These are phyloP conservation scores for Paramecium caudatum DNA, from an alignment of 73 alveolate species.

Conservation along the genomic window DNA sequence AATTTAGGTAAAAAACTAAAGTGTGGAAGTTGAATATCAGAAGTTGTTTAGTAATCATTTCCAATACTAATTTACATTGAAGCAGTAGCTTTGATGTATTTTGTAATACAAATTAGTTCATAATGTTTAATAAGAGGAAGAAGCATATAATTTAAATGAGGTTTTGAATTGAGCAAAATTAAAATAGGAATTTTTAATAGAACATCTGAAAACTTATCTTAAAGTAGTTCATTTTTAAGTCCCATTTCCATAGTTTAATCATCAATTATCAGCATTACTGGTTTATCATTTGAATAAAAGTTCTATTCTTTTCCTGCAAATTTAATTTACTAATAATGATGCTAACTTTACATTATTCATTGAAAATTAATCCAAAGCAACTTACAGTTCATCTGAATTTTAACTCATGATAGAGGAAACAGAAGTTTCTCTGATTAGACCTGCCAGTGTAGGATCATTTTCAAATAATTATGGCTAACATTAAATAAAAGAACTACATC, in stretches of 20 bases:
- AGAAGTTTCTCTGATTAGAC: neutral
- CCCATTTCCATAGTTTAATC: slow-evolving; percentile 15
- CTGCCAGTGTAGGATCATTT: slow-evolving; percentile 43
- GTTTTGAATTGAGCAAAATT: slow-evolving; percentile 11
- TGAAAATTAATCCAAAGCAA: neutral
- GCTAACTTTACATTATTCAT: neutral
- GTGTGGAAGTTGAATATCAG: slow-evolving; percentile 14
- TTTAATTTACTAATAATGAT: neutral
- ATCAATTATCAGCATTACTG: slow-evolving; percentile 21
- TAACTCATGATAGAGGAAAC: neutral
- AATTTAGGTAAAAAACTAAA: slow-evolving; percentile 41
- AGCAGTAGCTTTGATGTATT: neutral
- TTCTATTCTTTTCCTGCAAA: neutral
- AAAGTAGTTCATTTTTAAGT: neutral
- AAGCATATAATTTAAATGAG: neutral
- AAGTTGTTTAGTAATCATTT: neutral
- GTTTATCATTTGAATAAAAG: slow-evolving; percentile 20
- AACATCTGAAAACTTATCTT: neutral
- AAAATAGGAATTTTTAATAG: slow-evolving; percentile 11
- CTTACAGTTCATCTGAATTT: slow-evolving; percentile 31
- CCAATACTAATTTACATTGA: slow-evolving; percentile 25
- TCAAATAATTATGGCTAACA: slow-evolving; percentile 8
- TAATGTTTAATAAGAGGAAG: neutral
- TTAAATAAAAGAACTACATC: neutral
- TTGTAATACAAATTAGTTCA: slow-evolving; percentile 10